Conservation (phyloP, 352 stramenopile genomes). For the Phytophthora europaea region DNA sequence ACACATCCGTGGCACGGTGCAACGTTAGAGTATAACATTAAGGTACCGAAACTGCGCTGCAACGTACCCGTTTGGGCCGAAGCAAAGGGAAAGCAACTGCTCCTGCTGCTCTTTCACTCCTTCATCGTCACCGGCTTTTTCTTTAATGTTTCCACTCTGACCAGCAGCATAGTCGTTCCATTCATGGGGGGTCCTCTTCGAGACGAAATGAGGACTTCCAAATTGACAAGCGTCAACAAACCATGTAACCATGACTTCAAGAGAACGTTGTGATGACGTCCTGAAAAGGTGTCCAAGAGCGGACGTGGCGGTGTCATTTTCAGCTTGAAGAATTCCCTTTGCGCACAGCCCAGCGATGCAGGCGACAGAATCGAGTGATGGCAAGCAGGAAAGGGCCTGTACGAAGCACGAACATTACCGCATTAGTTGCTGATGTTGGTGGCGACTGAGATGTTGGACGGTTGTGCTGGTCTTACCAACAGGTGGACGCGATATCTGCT, state of each 20-base stretch:
- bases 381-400: constrained; percentile 44
- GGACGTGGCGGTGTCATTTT: constrained; percentile 13
- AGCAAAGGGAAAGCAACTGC: constrained; percentile 40
- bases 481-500: constrained; percentile 19
- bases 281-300: constrained; percentile 39
- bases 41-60: not conserved
- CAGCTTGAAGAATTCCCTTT: not conserved
- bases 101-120: constrained; percentile 34
- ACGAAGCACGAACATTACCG: not conserved
- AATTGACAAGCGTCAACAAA: constrained; percentile 48
- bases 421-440: not conserved
- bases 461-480: constrained; percentile 21
- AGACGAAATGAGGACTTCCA: constrained; percentile 13
- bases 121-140: not conserved
- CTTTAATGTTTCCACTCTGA: not conserved
- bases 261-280: constrained; percentile 15
- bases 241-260: constrained; percentile 33
- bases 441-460: not conserved
- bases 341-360: constrained; percentile 30
- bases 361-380: constrained; percentile 30
- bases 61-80: constrained; percentile 44
- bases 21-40: not conserved
- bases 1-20: not conserved
- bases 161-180: constrained; percentile 18
- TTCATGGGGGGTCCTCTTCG: not conserved